Conservation (phyloP, 495 filamentous ascomycete species). For the Massariosphaeria phaeospora region DNA sequence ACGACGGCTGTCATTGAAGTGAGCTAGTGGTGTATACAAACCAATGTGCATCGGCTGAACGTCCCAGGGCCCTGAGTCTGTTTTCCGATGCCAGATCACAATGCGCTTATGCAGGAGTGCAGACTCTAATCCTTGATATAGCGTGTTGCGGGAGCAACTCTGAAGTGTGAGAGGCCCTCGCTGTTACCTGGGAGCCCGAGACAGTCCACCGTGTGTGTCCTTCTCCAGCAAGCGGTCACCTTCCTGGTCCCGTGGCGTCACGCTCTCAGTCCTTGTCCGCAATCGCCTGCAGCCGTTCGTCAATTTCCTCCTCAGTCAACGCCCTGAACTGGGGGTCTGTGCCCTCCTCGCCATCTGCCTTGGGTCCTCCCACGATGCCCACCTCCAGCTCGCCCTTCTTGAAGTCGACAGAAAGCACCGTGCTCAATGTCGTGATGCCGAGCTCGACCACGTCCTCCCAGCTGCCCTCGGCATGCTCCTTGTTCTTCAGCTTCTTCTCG, state of each 20-base stretch:
- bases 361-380: conserved; percentile 85
- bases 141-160: conserved; percentile 4
- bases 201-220: background rate
- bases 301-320: conserved; percentile 95
- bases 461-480: conserved; percentile 83
- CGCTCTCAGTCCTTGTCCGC: conserved; percentile 84
- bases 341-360: conserved; percentile 72
- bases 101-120: conserved; percentile 29
- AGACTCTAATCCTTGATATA: conserved; percentile 6
- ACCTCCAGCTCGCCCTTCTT: conserved; percentile 99
- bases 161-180: conserved; percentile 7
- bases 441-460: conserved; percentile 99
- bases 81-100: conserved; percentile 19
- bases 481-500: conserved; percentile 99
- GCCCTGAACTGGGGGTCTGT: conserved; percentile 73
- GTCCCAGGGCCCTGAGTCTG: background rate
- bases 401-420: conserved; percentile 95
- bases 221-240: conserved; percentile 9
- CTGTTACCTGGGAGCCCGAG: background rate
- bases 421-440: conserved; percentile 89
- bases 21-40: conserved; percentile 33
- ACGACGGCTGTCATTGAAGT: conserved; percentile 30
- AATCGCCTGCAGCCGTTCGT: conserved; percentile 94
- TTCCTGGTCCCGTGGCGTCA: conserved; percentile 11
- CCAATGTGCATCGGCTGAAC: conserved; percentile 27